phyloP scores from a whole-genome alignment of 2,329 filamentous ascomycete species.

The Diplodia seriata region DNA sequence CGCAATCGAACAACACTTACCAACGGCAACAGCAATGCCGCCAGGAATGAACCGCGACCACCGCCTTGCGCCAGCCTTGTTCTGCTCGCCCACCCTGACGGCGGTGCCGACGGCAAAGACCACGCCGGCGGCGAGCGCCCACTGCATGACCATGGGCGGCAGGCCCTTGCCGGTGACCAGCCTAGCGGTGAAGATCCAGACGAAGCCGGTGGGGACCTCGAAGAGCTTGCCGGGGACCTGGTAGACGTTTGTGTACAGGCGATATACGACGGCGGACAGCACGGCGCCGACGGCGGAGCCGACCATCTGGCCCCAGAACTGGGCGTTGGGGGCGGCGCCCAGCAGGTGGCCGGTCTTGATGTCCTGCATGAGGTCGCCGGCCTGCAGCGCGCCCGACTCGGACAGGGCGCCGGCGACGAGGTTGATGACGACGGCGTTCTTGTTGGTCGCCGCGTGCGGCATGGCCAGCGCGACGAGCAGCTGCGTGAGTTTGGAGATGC shows the following conservation, averaged over 20 bases:
- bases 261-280: conserved; percentile 85
- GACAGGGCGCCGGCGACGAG: conserved; percentile 89
- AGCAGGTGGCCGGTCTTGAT: conserved; percentile 94
- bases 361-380: conserved; percentile 96
- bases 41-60: conserved; percentile 85
- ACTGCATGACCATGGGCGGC: conserved; percentile 81
- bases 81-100: conserved; percentile 60
- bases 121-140: conserved; percentile 74
- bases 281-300: conserved; percentile 86
- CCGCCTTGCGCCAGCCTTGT: conserved; percentile 42
- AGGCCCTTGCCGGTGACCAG: conserved; percentile 90
- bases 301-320: conserved; percentile 96
- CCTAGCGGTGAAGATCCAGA: conserved; percentile 96
- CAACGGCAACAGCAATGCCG: conserved; percentile 94
- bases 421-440: conserved; percentile 92
- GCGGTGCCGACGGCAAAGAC: conserved; percentile 77
- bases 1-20: conserved; percentile 56
- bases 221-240: conserved; percentile 87
- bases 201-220: conserved; percentile 91
- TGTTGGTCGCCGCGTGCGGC: conserved; percentile 69
- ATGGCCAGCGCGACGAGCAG: conserved; percentile 93
- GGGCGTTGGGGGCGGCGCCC: conserved; percentile 88
- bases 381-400: conserved; percentile 86
- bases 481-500: conserved; percentile 95
- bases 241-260: conserved; percentile 89